Conservation (phyloP, 2,329 filamentous ascomycete species). For the Apiospora hydei region DNA sequence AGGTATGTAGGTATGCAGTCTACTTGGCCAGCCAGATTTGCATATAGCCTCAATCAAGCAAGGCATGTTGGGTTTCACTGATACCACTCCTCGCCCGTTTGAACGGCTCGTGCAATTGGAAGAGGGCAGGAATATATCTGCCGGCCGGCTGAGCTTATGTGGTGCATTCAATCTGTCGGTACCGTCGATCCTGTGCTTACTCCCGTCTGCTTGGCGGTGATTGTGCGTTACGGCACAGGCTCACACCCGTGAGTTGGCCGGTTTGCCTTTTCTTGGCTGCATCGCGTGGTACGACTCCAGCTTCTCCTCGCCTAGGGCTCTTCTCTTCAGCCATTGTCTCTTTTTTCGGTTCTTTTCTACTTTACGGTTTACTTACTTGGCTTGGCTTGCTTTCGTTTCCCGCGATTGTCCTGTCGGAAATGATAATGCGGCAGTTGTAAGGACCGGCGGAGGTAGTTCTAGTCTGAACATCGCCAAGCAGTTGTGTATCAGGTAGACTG, state of each 20-base stretch:
- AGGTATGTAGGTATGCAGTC: neutral
- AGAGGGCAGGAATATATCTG: neutral
- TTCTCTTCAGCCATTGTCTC: neutral
- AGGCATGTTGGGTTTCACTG: neutral
- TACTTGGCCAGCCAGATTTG: neutral
- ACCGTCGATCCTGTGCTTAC: constrained; percentile 17
- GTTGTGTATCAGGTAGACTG: neutral
- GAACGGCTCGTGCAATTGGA: neutral
- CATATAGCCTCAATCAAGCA: neutral
- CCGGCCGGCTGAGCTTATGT: constrained; percentile 2
- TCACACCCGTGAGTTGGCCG: neutral
- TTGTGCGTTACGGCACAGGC: constrained; percentile 1
- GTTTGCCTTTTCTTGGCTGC: constrained; percentile 9
- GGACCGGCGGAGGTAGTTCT: neutral
- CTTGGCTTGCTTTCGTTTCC: neutral
- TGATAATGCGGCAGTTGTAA: neutral
- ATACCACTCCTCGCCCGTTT: neutral
- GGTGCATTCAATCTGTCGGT: neutral
- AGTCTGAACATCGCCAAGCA: neutral
- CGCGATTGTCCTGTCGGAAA: neutral
- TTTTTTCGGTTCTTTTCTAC: neutral
- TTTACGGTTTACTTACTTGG: neutral
- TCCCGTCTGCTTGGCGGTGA: constrained; percentile 15
- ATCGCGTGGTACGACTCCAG: constrained; percentile 5
- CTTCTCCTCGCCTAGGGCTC: neutral